Conservation (phyloP, 805 yeast species). For the Candida andamanensis region DNA sequence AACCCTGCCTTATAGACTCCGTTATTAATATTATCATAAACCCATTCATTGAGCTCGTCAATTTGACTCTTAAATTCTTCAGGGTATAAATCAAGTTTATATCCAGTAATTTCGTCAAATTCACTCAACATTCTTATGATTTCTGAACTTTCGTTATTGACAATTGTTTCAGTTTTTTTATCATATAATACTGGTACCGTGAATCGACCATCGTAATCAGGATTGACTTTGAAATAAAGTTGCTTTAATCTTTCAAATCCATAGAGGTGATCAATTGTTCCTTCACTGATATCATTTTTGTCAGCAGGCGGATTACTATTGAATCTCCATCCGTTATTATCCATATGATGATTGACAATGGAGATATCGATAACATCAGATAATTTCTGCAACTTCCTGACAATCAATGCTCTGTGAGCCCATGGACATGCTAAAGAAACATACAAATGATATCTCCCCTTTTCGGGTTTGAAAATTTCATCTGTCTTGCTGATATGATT, state of each 20-base stretch:
- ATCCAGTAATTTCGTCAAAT: conserved; percentile 54
- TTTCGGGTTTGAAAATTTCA: conserved; percentile 66
- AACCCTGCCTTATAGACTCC: conserved; percentile 94
- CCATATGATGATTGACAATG: conserved; percentile 91
- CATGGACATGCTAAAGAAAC: conserved; percentile 93
- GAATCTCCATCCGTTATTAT: conserved; percentile 85
- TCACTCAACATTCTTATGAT: conserved; percentile 79
- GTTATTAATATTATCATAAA: conserved; percentile 80
- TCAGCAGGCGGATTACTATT: conserved; percentile 43
- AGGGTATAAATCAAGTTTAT: conserved; percentile 61
- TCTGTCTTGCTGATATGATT: conserved; percentile 53
- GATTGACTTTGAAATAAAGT: conserved; percentile 68
- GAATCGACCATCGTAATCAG: conserved; percentile 73
- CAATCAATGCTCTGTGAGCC: conserved; percentile 83
- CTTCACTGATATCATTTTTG: conserved; percentile 46
- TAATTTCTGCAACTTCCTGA: conserved; percentile 68
- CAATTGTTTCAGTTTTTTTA: conserved; percentile 73
- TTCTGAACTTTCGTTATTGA: conserved; percentile 87
- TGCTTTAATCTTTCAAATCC: conserved; percentile 59
- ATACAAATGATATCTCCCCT: conserved; percentile 78
- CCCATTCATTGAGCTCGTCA: conserved; percentile 76
- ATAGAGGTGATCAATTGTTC: conserved; percentile 44
- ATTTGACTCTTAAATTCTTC: conserved; percentile 46
- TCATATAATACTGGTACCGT: conserved; percentile 97
- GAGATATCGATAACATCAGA: conserved; percentile 55